A percentile compares a stretch with the other conserved stretches of the same genome.
phyloP scores from a whole-genome alignment of 2,329 filamentous ascomycete genomes.

The Colletotrichum lindemuthianum region DNA sequence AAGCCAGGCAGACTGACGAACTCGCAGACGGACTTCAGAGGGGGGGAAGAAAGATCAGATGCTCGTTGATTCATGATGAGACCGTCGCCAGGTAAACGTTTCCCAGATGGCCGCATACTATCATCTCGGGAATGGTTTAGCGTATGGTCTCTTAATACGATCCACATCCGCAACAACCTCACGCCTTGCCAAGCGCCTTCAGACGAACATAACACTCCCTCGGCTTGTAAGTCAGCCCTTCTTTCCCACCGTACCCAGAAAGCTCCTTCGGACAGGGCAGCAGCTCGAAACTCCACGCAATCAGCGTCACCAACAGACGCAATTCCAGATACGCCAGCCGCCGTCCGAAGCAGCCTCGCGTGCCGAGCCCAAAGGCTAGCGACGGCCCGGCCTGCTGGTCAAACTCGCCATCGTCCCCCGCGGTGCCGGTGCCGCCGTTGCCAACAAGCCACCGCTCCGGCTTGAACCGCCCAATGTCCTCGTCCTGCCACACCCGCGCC shows the following conservation, averaged over 20 bases:
- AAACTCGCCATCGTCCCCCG: slow-evolving; percentile 38
- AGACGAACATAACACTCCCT: slow-evolving; percentile 33
- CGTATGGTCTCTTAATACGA: too few species aligned
- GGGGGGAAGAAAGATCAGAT: too few species aligned
- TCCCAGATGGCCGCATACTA: too few species aligned
- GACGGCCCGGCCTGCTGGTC: slow-evolving; percentile 47
- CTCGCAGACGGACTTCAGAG: too few species aligned
- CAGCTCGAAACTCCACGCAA: slow-evolving; percentile 52
- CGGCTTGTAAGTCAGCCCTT: slow-evolving; percentile 34
- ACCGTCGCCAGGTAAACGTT: too few species aligned
- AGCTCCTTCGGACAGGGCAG: slow-evolving; percentile 41
- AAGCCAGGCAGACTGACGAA: too few species aligned
- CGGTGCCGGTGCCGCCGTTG: too few species aligned
- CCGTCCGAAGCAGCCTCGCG: slow-evolving; percentile 51
- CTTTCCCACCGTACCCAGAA: slow-evolving; percentile 29
- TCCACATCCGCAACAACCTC: background rate
- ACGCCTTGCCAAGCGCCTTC: background rate
- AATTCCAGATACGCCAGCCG: slow-evolving; percentile 49
- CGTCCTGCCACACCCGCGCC: slow-evolving; percentile 45
- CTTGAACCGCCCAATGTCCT: slow-evolving; percentile 44
- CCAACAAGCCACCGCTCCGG: slow-evolving; percentile 51
- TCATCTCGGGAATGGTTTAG: too few species aligned
- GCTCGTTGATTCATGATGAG: too few species aligned
- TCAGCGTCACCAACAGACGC: slow-evolving; percentile 47
- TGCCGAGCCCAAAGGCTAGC: slow-evolving; percentile 49